Base-by-base conservation (phyloP, 2,329 filamentous ascomycete species). In the Huntiella moniliformis region DNA sequence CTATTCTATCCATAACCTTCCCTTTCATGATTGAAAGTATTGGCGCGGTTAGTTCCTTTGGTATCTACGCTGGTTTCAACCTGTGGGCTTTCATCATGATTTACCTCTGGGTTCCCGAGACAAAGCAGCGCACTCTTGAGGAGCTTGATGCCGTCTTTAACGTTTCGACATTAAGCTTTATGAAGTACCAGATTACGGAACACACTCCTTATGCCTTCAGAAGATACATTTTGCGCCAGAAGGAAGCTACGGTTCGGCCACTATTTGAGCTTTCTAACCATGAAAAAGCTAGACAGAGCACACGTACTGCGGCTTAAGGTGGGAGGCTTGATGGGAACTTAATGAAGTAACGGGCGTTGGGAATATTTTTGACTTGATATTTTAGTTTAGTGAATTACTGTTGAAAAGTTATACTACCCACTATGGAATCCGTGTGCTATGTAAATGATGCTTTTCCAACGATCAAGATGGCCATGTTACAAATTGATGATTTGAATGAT, bases 101-200 rank as follows among this genome's bases (percentile, higher is more conserved):
- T 37, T 73, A 74, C 56, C 59, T 73, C 17, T 67, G 63, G 54
- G 60, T 75, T 2, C 70, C 71, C 0, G 73, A 77, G 56, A 77
- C 73, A 10, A 77, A 77, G 58, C 70, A 68, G 53, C 61, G 64
- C 16, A 67, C 64, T 2, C 58, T 70, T 10, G 67, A 69, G 52
- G 67, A 70, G 57, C 62, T 70, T 6, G 66, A 70, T 55, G 65
- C 65, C 32, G 63, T 69, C 31, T 70, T 69, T 40, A 59, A 59
- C 5, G 61, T 67, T 10, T 60, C 61, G 13, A 61, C 58, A 49
- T 54, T 57, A 45, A 63, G 60, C 41, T 66, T 67, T 47, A 60
- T 59, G 31, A 46, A 42, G 16, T 63, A 67, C 55, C 64, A 67
- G 54, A 47, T 63, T 18, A 56, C 50, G 17, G 56, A 59, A 41